These are phyloP conservation scores for Phytophthora ohioensis DNA, from an alignment of 352 stramenopile genomes.

Conservation along the genomic window DNA sequence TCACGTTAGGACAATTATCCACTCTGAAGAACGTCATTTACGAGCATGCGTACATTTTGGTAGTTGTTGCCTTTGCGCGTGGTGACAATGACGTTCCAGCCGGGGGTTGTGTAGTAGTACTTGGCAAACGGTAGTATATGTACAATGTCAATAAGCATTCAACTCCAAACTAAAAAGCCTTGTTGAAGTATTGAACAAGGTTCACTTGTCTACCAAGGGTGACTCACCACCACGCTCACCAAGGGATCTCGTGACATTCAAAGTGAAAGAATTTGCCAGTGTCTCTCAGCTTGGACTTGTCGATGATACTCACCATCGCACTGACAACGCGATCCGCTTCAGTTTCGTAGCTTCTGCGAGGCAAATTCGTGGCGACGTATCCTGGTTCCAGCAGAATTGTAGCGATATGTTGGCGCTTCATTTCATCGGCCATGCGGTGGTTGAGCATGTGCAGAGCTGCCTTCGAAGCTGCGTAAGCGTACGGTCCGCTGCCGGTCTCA, in stretches of 20 bases:
- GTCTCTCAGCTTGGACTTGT: slow-evolving; percentile 40
- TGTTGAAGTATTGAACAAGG: too few relatives aligned
- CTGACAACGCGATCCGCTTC: slow-evolving; percentile 40
- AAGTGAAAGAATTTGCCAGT: slow-evolving; percentile 51
- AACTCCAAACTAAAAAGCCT: too few relatives aligned
- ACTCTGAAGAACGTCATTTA: too few relatives aligned
- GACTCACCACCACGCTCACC: slow-evolving; percentile 22
- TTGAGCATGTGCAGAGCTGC: slow-evolving; percentile 69
- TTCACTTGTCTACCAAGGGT: too few relatives aligned
- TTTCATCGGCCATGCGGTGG: slow-evolving; percentile 46
- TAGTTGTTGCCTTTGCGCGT: background rate
- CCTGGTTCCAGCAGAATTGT: slow-evolving; percentile 51
- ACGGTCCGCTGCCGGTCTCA: slow-evolving; percentile 47
- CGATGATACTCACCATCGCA: slow-evolving; percentile 37
- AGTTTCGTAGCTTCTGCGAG: slow-evolving; percentile 31
- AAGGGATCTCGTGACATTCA: slow-evolving; percentile 42
- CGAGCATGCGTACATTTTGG: background rate
- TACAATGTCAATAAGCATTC: too few relatives aligned
- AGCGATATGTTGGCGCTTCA: slow-evolving; percentile 49
- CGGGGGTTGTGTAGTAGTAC: background rate
- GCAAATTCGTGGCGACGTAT: slow-evolving; percentile 56
- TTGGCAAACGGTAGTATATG: background rate
- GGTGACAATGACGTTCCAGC: background rate
- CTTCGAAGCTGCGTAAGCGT: slow-evolving; percentile 71
- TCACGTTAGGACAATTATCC: too few relatives aligned